Evolutionary conservation across 805 yeast genomes (phyloP).

Genomic region (Metschnikowia bowlesiae): DNA sequence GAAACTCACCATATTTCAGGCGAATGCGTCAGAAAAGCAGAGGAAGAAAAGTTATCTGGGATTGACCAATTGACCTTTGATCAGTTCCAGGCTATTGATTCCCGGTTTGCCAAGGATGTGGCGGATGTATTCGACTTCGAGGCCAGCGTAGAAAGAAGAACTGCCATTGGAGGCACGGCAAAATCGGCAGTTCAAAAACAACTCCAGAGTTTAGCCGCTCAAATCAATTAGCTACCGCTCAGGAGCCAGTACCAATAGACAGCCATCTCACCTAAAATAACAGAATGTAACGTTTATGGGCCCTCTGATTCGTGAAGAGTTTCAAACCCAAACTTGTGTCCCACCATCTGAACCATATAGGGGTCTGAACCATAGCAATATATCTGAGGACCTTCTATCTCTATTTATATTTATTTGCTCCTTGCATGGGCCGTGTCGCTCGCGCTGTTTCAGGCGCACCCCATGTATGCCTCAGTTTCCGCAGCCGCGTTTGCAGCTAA

Average conservation of each 20-base stretch:
- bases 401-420: background rate
- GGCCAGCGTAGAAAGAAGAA: slow-evolving; percentile 91
- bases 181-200: slow-evolving; percentile 83
- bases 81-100: slow-evolving; percentile 76
- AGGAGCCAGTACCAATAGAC: background rate
- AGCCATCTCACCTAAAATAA: too few species aligned
- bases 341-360: background rate
- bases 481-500: slow-evolving; percentile 3
- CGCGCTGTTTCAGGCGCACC: slow-evolving; percentile 1
- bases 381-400: background rate
- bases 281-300: too few species aligned
- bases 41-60: slow-evolving; percentile 69
- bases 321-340: too few species aligned
- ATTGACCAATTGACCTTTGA: slow-evolving; percentile 77
- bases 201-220: slow-evolving; percentile 36
- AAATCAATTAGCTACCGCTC: slow-evolving; percentile 10
- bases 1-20: slow-evolving; percentile 99
- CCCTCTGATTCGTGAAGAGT: too few species aligned
- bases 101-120: slow-evolving; percentile 78
- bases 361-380: background rate
- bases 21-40: slow-evolving; percentile 91
- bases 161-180: slow-evolving; percentile 97
- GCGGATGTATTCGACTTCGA: slow-evolving; percentile 86
- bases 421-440: background rate
- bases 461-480: background rate